Evolutionary conservation across 106 monocot species (phyloP), one percentile per base, ranked within the genome.

Genomic region (Acorus calamus): DNA sequence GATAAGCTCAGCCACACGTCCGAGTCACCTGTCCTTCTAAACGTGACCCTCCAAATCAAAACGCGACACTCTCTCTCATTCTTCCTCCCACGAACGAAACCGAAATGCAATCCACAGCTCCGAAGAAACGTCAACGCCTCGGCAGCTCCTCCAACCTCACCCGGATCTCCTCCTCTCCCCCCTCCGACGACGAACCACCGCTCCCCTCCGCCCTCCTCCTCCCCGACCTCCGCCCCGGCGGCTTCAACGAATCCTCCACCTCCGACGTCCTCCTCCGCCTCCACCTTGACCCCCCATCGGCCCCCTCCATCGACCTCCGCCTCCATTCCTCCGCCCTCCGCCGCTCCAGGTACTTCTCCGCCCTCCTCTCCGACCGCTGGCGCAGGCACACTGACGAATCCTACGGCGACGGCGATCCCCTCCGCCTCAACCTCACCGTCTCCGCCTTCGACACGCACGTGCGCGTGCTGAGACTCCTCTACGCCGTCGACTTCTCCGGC

Each of bases 301-400:
- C 51, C 28, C 50, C 65, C 8, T 56, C 51, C 50, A 80, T 94
- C 67, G 83, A 89, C 14, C 82, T 96, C 45, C 74, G 87, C 63
- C 86, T 91, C 73, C 80, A 78, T 28, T 96, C 94, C 60, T 54
- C 79, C 47, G 70, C 78, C 53, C 84, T 96, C 60, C 78, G 68
- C 53, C 87, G 84, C 52, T 84, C 82, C 60, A 77, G 77, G 56
- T 96, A 82, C 69, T 96, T 90, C 70, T 65, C 77, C 11, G 84
- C 86, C 55, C 89, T 89, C 65, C 86, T 94, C 55, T 94, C 94
- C 73, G 84, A 72, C 61, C 79, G 89, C 14, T 90, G 89, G 90
- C 67, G 43, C 28, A 28, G 28, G 28, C 28, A 28, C 28, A 28
- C 28, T 1, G 28, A 28, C 28, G 28, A 28, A 28, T 28, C 1